Base-by-base conservation (phyloP, 2,329 filamentous ascomycete species). In the Pestalotiopsis sp. region DNA sequence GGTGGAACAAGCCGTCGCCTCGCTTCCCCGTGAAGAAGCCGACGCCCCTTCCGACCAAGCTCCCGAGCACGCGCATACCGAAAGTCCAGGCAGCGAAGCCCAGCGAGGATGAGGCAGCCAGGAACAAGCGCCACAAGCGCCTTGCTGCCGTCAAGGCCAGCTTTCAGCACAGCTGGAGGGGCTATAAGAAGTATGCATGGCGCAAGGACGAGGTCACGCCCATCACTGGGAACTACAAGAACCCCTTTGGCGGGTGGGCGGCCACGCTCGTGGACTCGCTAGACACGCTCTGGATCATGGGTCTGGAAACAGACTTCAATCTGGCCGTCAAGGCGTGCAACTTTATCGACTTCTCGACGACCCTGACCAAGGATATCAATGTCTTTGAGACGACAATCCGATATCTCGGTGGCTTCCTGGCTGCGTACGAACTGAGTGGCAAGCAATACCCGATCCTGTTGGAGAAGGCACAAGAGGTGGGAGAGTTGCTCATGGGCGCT, bases 251-350 rank as follows among this genome's bases (percentile, higher is more conserved):
- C 3, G 76, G 76, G 38, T 78, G 59, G 71, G 38, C 87, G 6
- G 90, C 90, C 4, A 92, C 90, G 5, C 80, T 92, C 68, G 89
- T 92, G n/a, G 90, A 92, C 75, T 81, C 88, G 2, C 82, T 92
- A 66, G 91, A 93, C 75, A 89, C 89, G n/a, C 81, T 93, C 14
- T 93, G 91, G 90, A 91, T 93, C 71, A 90, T 93, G 87, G 91
- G 86, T 4, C 73, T 93, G 75, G 85, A 85, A 70, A 82, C 87
- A 0, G 91, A 93, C 68, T 93, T 93, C 74, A 83, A 88, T 40
- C 83, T 87, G 72, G 90, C 91, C 2, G 87, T 91, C 3, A 80
- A 83, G 66, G 88, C 87, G 1, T 85, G 89, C 5, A 81, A 85
- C 14, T 73, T 74, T 71, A 88, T 93, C 66, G 89, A 92, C 76